A percentile compares a stretch with the other conserved stretches of the same genome.
These are phyloP conservation scores for Neonectria hederae DNA, from an alignment of 2,329 filamentous ascomycete genomes.

Conservation along the genomic window DNA sequence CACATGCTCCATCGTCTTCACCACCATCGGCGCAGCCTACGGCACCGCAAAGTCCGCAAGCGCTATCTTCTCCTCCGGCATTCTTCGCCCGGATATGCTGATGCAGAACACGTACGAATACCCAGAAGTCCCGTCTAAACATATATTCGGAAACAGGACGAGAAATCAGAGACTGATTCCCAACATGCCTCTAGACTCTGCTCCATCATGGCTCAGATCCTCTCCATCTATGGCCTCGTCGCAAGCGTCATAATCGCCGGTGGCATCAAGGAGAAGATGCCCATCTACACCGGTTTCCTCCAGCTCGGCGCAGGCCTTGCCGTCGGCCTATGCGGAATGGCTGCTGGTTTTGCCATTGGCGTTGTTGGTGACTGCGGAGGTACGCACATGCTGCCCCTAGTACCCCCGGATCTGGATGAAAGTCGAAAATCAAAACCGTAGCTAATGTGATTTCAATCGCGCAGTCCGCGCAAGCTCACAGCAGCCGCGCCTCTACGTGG, in stretches of 20 bases:
- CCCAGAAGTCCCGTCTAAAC: neutral
- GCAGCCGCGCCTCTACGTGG: slow-evolving; percentile 57
- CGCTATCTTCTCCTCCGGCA: slow-evolving; percentile 55
- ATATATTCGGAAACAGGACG: neutral
- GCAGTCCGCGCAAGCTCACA: slow-evolving; percentile 57
- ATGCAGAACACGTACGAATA: slow-evolving; percentile 53
- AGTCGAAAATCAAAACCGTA: neutral
- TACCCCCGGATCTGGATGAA: neutral
- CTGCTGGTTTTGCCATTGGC: slow-evolving; percentile 58
- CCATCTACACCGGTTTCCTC: slow-evolving; percentile 54
- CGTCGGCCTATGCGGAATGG: slow-evolving; percentile 56
- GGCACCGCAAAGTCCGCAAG: slow-evolving; percentile 55
- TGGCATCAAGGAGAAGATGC: slow-evolving; percentile 52
- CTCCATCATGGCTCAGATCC: slow-evolving; percentile 59
- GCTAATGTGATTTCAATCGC: neutral
- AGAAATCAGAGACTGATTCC: slow-evolving; percentile 18
- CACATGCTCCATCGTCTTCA: slow-evolving; percentile 59
- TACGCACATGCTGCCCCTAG: slow-evolving; percentile 32
- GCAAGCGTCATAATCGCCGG: slow-evolving; percentile 56
- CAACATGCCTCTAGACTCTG: slow-evolving; percentile 44
- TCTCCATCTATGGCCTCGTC: slow-evolving; percentile 59
- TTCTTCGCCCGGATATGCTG: slow-evolving; percentile 56
- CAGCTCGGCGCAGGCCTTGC: slow-evolving; percentile 56
- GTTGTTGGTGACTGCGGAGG: slow-evolving; percentile 58
- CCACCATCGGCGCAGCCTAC: slow-evolving; percentile 59